Evolutionary conservation across 768 basidiomycete species (phyloP).

Genomic region (Rhizopogon rudus): DNA sequence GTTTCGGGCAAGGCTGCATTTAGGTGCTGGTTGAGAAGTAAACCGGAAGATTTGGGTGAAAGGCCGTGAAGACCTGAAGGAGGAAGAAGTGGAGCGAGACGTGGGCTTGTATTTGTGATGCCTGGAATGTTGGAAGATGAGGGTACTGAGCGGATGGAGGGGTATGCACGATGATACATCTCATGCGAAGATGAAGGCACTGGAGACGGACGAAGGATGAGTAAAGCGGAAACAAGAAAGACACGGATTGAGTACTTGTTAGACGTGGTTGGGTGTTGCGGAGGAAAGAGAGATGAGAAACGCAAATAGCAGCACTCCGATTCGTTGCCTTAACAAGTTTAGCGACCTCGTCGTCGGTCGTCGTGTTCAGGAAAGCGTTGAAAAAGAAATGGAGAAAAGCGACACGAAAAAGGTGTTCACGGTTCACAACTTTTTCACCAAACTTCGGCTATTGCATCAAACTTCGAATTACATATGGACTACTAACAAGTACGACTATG

Average conservation of each 20-base stretch:
- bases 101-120: constrained; percentile 28
- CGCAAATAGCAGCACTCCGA: constrained; percentile 1
- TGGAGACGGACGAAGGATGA: constrained; percentile 13
- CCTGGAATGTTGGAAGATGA: constrained; percentile 27
- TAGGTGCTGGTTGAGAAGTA: constrained; percentile 30
- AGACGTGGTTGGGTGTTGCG: constrained; percentile 2
- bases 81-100: constrained; percentile 48
- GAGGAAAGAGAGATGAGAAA: constrained; percentile 6
- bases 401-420: not conserved
- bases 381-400: not conserved
- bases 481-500: too few species aligned
- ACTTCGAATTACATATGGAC: not conserved
- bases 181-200: constrained; percentile 36
- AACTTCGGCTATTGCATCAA: constrained; percentile 2
- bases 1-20: constrained; percentile 28
- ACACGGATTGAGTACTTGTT: constrained; percentile 6
- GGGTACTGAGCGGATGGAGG: constrained; percentile 51
- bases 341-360: not conserved
- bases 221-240: not conserved
- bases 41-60: constrained; percentile 34
- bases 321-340: constrained; percentile 1
- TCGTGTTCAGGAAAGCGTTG: constrained; percentile 1
- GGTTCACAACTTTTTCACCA: constrained; percentile 2
- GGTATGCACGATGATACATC: constrained; percentile 61
- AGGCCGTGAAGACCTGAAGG: constrained; percentile 38